Base-by-base conservation (phyloP, 2,329 filamentous ascomycete species). In the Dactylonectria estremocensis region DNA sequence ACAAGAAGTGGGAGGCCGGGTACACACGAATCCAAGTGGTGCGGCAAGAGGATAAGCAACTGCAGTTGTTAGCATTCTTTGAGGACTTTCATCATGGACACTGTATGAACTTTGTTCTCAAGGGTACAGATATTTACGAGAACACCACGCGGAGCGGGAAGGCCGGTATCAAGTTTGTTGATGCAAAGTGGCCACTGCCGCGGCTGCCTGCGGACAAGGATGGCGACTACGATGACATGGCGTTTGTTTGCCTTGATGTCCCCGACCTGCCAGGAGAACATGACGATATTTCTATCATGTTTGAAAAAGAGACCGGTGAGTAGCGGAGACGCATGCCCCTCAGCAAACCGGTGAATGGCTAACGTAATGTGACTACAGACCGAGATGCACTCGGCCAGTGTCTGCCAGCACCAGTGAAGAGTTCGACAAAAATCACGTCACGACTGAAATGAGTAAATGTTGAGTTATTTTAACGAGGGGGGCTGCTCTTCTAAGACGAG, bases 1-100 rank as follows among this genome's bases (percentile, higher is more conserved):
- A 97, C 83, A 97, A 97, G 83, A 96, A 96, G 80, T 97, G 94
- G 93, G 94, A 97, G 77, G 93, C 95, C 2, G 90, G 87, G n/a
- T 88, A 87, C 43, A 93, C 93, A 9, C 90, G 95, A 40, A 85
- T 97, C 8, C 95, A 97, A 78, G 86, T 97, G 43, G 90, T 97
- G 40, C 77, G 74, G 61, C 87, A 90, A 71, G 91, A 92, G 71
- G 93, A 95, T 69, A 93, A 90, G 75, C 88, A 92, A 14, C 81
- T 93, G 22, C 94, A 97, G 79, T 83, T 98, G 33, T 83, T 97
- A 22, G 94, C 91, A 3, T 98, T 97, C 82, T 96, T 97, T 79
- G 91, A 94, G 71, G 93, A 95, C 67, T 97, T 97, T 80, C 90
- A 89, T 49, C 93, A 97, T 75, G 94, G 95, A 3, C 91, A 94